Conservation (phyloP, 176 grass and related monocot genomes). For the Zoysia japonica region DNA sequence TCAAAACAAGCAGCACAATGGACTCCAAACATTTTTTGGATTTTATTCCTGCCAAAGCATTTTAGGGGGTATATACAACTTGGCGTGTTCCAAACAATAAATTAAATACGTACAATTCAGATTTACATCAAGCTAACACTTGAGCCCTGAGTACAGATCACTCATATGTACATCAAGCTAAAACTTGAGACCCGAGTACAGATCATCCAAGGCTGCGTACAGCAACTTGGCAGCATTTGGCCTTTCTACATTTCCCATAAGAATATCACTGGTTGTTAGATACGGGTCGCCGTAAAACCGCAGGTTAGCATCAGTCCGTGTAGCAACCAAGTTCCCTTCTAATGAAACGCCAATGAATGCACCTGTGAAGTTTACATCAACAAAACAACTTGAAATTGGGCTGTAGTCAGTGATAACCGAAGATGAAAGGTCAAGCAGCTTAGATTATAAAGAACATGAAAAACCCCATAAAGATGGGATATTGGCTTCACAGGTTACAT, state of each 20-base stretch:
- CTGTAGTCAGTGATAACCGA: not conserved
- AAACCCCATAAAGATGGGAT: not conserved
- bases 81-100: not conserved
- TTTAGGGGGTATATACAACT: not conserved
- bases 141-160: conserved; percentile 14
- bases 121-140: conserved; percentile 15
- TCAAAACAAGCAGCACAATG: not conserved
- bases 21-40: not conserved
- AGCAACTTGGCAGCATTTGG: conserved; percentile 74
- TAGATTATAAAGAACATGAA: not conserved
- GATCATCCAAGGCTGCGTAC: conserved; percentile 60
- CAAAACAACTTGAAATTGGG: not conserved
- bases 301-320: conserved; percentile 65
- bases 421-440: not conserved
- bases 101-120: conserved; percentile 16
- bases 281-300: conserved; percentile 84
- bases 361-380: conserved; percentile 36
- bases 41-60: not conserved
- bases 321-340: conserved; percentile 71
- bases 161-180: conserved; percentile 13
- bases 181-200: conserved; percentile 45
- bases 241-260: conserved; percentile 56
- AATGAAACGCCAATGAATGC: conserved; percentile 86
- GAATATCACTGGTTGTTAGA: conserved; percentile 75
- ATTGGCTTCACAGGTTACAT: not conserved